Evolutionary conservation across 73 alveolate genomes (phyloP).

Genomic region (Tetrahymena borealis): DNA sequence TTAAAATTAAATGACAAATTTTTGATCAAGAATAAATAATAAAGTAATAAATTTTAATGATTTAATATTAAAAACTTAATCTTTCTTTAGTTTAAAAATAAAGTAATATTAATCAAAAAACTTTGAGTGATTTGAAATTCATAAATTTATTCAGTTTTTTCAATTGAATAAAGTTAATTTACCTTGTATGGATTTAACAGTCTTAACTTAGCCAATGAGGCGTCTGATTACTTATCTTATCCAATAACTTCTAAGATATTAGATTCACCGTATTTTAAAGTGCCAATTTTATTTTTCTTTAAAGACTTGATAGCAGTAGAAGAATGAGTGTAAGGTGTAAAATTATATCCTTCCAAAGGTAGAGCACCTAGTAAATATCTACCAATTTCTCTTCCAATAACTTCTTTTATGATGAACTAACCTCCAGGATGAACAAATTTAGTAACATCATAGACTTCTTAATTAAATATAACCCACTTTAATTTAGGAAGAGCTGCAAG

Average conservation of each 20-base stretch:
- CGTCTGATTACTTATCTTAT: neutral
- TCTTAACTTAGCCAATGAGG: neutral
- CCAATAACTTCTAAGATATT: neutral
- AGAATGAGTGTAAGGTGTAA: constrained; percentile 14
- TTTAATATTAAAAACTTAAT: too few relatives aligned
- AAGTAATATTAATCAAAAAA: too few relatives aligned
- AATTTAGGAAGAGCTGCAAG: constrained; percentile 8
- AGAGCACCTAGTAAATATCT: constrained; percentile 27
- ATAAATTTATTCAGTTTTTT: too few relatives aligned
- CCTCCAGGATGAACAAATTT: constrained; percentile 43
- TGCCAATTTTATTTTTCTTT: constrained; percentile 2
- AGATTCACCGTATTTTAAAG: neutral
- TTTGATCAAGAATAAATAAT: too few relatives aligned
- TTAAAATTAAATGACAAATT: neutral
- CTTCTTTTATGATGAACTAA: constrained; percentile 5
- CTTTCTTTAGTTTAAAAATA: too few relatives aligned
- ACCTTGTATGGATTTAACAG: neutral
- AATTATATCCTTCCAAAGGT: constrained; percentile 8
- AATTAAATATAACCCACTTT: constrained; percentile 26
- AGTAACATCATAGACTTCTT: constrained; percentile 26
- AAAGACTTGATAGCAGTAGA: neutral
- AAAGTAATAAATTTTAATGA: too few relatives aligned
- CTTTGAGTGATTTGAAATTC: too few relatives aligned
- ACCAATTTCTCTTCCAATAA: constrained; percentile 26
- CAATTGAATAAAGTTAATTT: too few relatives aligned